phyloP scores from a whole-genome alignment of 2,329 filamentous ascomycete genomes.

The Aspergillus candidus region DNA sequence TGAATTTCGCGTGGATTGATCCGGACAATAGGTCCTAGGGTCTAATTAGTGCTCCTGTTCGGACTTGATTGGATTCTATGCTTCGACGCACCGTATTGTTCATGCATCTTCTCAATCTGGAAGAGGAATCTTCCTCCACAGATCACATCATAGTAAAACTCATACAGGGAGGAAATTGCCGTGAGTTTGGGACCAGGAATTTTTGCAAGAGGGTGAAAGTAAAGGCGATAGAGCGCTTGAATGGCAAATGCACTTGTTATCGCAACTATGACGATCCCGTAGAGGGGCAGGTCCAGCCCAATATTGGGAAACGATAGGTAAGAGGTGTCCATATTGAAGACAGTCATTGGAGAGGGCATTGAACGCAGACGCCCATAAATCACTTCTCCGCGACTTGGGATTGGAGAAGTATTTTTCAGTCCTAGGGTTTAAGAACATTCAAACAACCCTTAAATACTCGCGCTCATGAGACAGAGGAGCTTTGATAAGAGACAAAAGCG shows the following conservation, averaged over 20 bases:
- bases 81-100: conserved; percentile 24
- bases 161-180: conserved; percentile 27
- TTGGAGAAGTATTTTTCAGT: too few relatives aligned
- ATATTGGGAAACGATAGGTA: background rate
- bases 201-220: conserved; percentile 26
- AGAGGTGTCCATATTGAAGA: background rate
- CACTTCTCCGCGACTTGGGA: too few relatives aligned
- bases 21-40: conserved; percentile 28
- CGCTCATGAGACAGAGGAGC: too few relatives aligned
- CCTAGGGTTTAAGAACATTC: too few relatives aligned
- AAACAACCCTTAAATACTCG: too few relatives aligned
- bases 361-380: too few relatives aligned
- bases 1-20: conserved; percentile 31
- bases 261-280: background rate
- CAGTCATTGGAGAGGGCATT: background rate
- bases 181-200: conserved; percentile 31
- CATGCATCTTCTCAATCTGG: conserved; percentile 31
- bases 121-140: conserved; percentile 28
- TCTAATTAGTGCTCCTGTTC: too few relatives aligned
- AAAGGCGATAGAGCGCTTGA: conserved; percentile 23
- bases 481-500: too few relatives aligned
- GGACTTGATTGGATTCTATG: background rate
- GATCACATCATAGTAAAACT: conserved; percentile 32
- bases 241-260: background rate
- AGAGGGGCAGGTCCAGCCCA: background rate